Base-by-base conservation (phyloP, 805 yeast species). In the Dipodascus geniculatus region DNA sequence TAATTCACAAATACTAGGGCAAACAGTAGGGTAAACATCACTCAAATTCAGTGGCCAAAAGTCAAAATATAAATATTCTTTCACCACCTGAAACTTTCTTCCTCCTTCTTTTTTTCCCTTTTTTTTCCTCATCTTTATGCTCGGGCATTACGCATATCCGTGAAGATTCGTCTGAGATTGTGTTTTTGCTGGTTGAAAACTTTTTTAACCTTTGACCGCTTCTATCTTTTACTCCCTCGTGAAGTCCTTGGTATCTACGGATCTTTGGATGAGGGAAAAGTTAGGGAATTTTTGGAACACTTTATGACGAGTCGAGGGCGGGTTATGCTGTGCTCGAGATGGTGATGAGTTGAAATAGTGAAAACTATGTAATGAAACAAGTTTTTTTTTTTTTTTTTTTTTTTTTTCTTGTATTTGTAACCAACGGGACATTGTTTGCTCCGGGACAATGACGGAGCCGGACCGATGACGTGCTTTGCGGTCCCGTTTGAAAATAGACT, bases 121-220 rank as follows among this genome's bases (percentile, higher is more conserved):
- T 63, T 63, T 69, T 68, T 59, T 58, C 61, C 74, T 76, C 69
- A 71, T 90, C 97, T 84, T 91, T 91, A 88, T 91, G 98, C 99
- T 85, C 85, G 99, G 98, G 98, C 96, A 91, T 89, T 91, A 93
- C 98, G 96, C 96, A 95, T 88, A 89, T 91, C 98, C 90, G 96
- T 91, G 99, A 91, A 98, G 99, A 93, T 89, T 90, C 96, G 96
- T 93, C 99, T 98, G 99, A 91, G 99, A 89, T 90, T 95, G 96
- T 91, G 98, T 93, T 87, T 91, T 91, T 91, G 99, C 99, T 91
- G 96, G 97, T 91, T 93, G 97, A 93, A 91, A 93, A 87, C 90
- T 87, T 81, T 28, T n/a, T 82, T 84, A 85, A 93, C 49, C 44
- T 38, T 90, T 80, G 91, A 90, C 96, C 77, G 78, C 79, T 78